Conservation (phyloP, 768 basidiomycete genomes). For the Boletus vermiculosoides region DNA sequence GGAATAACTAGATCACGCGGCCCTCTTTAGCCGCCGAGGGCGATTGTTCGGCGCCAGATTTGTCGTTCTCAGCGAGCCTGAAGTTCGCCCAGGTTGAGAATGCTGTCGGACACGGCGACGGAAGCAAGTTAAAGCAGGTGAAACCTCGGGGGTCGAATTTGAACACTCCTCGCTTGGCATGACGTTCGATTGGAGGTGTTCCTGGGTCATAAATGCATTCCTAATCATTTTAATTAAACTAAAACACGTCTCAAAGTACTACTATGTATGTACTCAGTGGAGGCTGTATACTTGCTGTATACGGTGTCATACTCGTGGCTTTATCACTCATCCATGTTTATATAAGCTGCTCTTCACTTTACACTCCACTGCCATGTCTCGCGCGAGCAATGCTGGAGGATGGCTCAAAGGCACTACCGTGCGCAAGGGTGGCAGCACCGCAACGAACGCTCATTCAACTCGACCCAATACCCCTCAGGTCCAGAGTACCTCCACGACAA, state of each 20-base stretch:
- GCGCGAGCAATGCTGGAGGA: constrained; percentile 26
- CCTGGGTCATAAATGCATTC: too few relatives aligned
- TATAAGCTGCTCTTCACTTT: constrained; percentile 8
- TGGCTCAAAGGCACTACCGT: constrained; percentile 79
- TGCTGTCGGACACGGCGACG: background rate
- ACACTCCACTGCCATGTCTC: constrained; percentile 29
- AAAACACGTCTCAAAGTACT: too few relatives aligned
- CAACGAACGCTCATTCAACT: constrained; percentile 43
- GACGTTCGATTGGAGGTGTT: background rate
- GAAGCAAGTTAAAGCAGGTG: background rate
- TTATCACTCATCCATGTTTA: constrained; percentile 2
- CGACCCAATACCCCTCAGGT: constrained; percentile 67
- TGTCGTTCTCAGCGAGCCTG: background rate
- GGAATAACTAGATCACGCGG: constrained; percentile 8
- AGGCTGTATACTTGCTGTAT: too few relatives aligned
- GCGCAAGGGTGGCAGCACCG: constrained; percentile 55
- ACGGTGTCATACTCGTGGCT: too few relatives aligned
- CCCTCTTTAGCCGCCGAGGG: constrained; percentile 9
- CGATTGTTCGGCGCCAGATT: background rate
- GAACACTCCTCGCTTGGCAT: background rate
- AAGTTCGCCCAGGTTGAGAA: background rate
- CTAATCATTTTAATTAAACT: background rate
- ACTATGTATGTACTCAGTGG: too few relatives aligned
- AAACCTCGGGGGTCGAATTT: background rate
- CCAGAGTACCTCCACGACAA: constrained; percentile 68